Base-by-base conservation (phyloP, 495 filamentous ascomycete genomes). In the Neurospora cerealis region DNA sequence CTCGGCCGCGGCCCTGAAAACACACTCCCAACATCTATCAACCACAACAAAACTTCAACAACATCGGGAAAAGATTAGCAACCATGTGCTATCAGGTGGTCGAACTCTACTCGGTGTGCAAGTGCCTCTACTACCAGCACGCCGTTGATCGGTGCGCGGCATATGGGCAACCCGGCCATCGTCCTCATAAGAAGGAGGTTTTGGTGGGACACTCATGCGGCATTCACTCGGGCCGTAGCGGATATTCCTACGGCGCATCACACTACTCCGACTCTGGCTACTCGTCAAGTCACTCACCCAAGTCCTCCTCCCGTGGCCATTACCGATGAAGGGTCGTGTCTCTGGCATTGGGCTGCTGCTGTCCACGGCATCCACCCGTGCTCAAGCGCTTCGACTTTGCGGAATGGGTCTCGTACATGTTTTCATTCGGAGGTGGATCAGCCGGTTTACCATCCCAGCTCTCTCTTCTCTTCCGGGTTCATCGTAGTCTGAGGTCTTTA, bases 51-150 rank as follows among this genome's bases (percentile, higher is more conserved):
- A 66, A 6, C n/a, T 71, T 24, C 13, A 46, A 10, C 48, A 32
- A 37, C n/a, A 36, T 5, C 19, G 70, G 32, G 39, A 42, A 42
- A 71, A 71, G 24, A 48, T 71, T 71, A 28, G n/a, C 21, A 32
- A 24, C 70, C 62, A 94, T 94, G 92, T 94, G 92, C 79, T 89
- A 90, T 79, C 86, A 91, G 80, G 81, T 94, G 73, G 83, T 93
- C 77, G 92, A 94, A 80, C 88, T 90, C 41, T 96, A 91, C 82
- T 87, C 92, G 8, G 93, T 90, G 72, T 96, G 93, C 87, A 85
- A 88, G 72, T 96, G 93, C 80, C 83, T 93, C 78, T 96, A 96
- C 84, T 92, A 93, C 84, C 85, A 89, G 72, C 93, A 96, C 81
- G 87, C 88, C 32, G 85, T 93, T 74, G 92, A 95, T 75, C 91